Percentiles rank a stretch among this genome's conserved stretches.
phyloP scores from a whole-genome alignment of 2,329 filamentous ascomycete species.

The Exophiala sideris region DNA sequence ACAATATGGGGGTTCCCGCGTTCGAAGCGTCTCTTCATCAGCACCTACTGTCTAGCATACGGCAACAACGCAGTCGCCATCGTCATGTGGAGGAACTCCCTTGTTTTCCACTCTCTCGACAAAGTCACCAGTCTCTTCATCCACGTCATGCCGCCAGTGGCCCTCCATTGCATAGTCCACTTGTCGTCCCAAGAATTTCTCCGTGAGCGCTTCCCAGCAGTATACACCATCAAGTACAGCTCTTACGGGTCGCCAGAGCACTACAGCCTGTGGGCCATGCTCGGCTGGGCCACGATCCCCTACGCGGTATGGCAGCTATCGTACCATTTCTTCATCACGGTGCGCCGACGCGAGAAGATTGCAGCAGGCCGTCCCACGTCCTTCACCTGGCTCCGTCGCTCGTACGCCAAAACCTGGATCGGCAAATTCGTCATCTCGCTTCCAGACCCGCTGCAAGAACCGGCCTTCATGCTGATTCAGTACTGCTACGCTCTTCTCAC shows the following conservation, averaged over 20 bases:
- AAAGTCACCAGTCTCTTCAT: conserved; percentile 98
- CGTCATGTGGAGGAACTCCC: conserved; percentile 97
- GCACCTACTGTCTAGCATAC: conserved; percentile 86
- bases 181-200: conserved; percentile 66
- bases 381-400: conserved; percentile 93
- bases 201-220: conserved; percentile 71
- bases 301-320: conserved; percentile 89
- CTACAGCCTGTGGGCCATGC: conserved; percentile 79
- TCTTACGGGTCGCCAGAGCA: conserved; percentile 69
- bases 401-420: conserved; percentile 85
- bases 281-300: conserved; percentile 88
- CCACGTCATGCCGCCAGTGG: conserved; percentile 96
- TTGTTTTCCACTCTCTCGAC: conserved; percentile 97
- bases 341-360: conserved; percentile 92
- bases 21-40: conserved; percentile 88
- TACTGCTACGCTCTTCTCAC: conserved; percentile 86
- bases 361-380: conserved; percentile 91
- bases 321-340: conserved; percentile 94
- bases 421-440: conserved; percentile 79
- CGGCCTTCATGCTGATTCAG: conserved; percentile 94
- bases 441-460: conserved; percentile 73
- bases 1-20: conserved; percentile 86
- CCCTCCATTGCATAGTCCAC: conserved; percentile 89
- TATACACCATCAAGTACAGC: conserved; percentile 73
- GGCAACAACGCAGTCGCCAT: conserved; percentile 98